Evolutionary conservation across 2,329 filamentous ascomycete species (phyloP), one percentile per base, ranked within the genome.

Genomic region (Aspergillus puulaauensis): DNA sequence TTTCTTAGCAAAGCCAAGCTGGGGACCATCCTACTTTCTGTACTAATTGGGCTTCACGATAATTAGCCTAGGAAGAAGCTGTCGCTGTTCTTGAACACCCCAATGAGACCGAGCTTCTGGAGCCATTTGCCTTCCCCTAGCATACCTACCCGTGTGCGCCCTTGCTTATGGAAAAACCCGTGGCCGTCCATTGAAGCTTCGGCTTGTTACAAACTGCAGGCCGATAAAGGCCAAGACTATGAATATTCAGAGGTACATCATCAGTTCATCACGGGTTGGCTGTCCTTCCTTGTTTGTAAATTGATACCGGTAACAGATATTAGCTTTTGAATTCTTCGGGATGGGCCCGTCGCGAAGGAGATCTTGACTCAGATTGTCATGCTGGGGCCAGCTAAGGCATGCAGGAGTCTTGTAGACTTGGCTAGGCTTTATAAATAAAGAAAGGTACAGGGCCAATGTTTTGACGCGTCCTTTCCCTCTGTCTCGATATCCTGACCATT

Each of bases 281-380:
- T 48, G 27, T 35, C 45, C 45, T 48, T 35, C n/a, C 27, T 17
- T 15, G 44, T 6, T 48, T 21, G 17, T 19, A n/a, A n/a, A 15
- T 33, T 21, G 37, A 41, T 24, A 8, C 23, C 9, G 37, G 39
- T 35, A 17, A 15, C 23, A 48, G 35, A 24, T 35, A 39, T 27
- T 35, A 8, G 19, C 39, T 27, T 23, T 27, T 46, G 17, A 40
- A 63, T 54, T 63, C 44, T 46, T 43, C 35, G 31, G 12, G 21
- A 53, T 59, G 44, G 35, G 35, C 9, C 39, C 52, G 48, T 55
- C 51, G 56, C 58, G 51, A 54, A 51, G 58, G 60, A 48, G 46
- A 56, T 58, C n/a, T 48, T 35, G 43, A 43, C 46, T 45, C 24
- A 44, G 37, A 48, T 40, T 46, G 24, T 48, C 49, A 58, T 52